These are phyloP conservation scores for Naumovozyma castellii DNA, from an alignment of 805 yeast species.

Conservation along the genomic window DNA sequence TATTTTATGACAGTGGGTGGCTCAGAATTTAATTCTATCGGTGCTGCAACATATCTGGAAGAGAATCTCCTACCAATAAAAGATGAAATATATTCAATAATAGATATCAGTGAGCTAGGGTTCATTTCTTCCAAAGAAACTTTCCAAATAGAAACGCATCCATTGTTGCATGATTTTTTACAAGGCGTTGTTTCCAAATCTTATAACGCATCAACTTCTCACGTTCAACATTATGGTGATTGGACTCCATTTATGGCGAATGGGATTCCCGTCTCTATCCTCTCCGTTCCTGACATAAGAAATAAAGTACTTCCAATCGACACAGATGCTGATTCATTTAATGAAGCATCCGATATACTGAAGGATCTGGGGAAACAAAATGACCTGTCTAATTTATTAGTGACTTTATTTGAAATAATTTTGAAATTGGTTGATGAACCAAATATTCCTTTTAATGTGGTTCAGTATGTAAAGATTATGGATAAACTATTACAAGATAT, in stretches of 20 bases:
- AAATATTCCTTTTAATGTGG: constrained; percentile 56
- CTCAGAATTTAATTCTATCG: constrained; percentile 69
- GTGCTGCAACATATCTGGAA: constrained; percentile 72
- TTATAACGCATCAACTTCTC: neutral
- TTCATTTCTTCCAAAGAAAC: constrained; percentile 28
- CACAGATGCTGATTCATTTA: constrained; percentile 59
- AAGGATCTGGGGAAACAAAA: constrained; percentile 40
- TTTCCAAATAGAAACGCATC: constrained; percentile 53
- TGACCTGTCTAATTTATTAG: constrained; percentile 33
- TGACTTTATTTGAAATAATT: constrained; percentile 31
- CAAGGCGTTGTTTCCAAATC: constrained; percentile 18
- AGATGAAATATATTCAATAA: constrained; percentile 55
- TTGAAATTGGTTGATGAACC: constrained; percentile 63
- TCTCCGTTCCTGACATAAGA: constrained; percentile 16
- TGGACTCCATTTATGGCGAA: constrained; percentile 53
- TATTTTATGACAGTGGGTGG: constrained; percentile 83
- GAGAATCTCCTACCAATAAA: constrained; percentile 42
- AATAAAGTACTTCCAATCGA: constrained; percentile 44
- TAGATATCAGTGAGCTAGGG: constrained; percentile 49
- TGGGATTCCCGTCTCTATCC: constrained; percentile 41
- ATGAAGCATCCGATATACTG: constrained; percentile 34
- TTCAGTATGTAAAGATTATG: constrained; percentile 36
- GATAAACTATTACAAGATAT: constrained; percentile 40
- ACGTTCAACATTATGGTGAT: constrained; percentile 39
- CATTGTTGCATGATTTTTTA: constrained; percentile 45